Evolutionary conservation across 139 green algal species (phyloP).

Genomic region (Eudorina sp.): DNA sequence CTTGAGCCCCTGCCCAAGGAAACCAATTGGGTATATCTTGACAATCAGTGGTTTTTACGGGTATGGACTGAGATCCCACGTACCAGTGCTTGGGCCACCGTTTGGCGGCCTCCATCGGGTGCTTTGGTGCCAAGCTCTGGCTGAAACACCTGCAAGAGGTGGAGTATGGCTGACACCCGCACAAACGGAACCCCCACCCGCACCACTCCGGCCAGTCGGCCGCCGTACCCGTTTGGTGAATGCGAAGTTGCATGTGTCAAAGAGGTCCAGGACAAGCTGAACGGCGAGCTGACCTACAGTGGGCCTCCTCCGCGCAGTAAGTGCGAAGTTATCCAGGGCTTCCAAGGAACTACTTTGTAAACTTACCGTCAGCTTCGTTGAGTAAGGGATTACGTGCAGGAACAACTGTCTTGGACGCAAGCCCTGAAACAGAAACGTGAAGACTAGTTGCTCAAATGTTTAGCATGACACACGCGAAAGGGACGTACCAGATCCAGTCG

Average conservation of each 20-base stretch:
- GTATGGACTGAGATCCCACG: background rate
- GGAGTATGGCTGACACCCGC: background rate
- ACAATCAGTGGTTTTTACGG: background rate
- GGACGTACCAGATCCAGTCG: background rate
- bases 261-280: constrained; percentile 31
- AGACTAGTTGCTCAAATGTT: too few relatives aligned
- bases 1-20: constrained; percentile 1
- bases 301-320: too few relatives aligned
- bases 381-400: background rate
- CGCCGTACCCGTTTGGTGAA: constrained; percentile 27
- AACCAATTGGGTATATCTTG: background rate
- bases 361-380: constrained; percentile 10
- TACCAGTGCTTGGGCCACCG: background rate
- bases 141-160: constrained; percentile 19
- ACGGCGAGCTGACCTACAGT: constrained; percentile 7
- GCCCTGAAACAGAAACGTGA: background rate
- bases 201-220: too few relatives aligned
- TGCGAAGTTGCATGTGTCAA: constrained; percentile 29
- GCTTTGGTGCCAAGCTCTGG: constrained; percentile 18
- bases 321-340: background rate
- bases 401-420: constrained; percentile 5
- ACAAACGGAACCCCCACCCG: too few relatives aligned
- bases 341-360: too few relatives aligned
- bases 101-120: background rate
- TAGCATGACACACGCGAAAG: too few relatives aligned